Base-by-base conservation (phyloP, 148 eudicot genomes). In the Euryodendron excelsum region DNA sequence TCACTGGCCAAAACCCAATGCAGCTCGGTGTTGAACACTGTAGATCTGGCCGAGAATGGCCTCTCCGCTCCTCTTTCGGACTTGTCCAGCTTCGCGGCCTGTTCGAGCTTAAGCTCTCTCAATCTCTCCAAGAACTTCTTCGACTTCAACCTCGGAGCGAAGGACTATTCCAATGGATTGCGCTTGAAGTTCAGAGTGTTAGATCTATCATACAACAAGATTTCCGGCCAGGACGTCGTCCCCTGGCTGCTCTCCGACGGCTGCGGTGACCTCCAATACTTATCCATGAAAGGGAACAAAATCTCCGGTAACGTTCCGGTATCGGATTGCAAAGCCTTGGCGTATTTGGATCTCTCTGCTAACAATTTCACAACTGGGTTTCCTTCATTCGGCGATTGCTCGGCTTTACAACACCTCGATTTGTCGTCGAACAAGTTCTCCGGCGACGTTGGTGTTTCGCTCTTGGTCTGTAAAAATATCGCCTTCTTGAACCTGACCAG, bases 1-100 rank as follows among this genome's bases (percentile, higher is more conserved):
- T 72, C 87, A 6, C 45, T 81, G 1, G 25, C 84, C 8, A 72
- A 82, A 73, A 72, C 81, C 67, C 75, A 76, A 48, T 88, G 91
- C 34, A 52, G 72, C 23, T 2, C 78, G 3, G 74, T 47, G 11
- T 48, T 88, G 47, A 63, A 4, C 6, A 14, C 65, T 2, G 56
- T 96, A 61, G 98, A 96, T 88, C 86, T 96, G 55, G 84, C 97
- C 12, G 82, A 62, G 0, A 96, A 96, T 81, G 68, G 78, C 37
- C 85, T 96, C 74, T 75, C 90, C 1, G 97, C 95, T 4, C 60
- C 89, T 1, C 18, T 87, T 27, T 41, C 82, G 2, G 93, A 87
- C 59, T 21, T 95, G 45, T 21, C 82, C 11, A 44, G 62, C 68
- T 88, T 96, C 2, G 62, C 79, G 0, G 62, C 83, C 0, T 96